Evolutionary conservation across 2,329 filamentous ascomycete genomes (phyloP), one percentile per base, ranked within the genome.

Genomic region (Fusarium mangiferae): DNA sequence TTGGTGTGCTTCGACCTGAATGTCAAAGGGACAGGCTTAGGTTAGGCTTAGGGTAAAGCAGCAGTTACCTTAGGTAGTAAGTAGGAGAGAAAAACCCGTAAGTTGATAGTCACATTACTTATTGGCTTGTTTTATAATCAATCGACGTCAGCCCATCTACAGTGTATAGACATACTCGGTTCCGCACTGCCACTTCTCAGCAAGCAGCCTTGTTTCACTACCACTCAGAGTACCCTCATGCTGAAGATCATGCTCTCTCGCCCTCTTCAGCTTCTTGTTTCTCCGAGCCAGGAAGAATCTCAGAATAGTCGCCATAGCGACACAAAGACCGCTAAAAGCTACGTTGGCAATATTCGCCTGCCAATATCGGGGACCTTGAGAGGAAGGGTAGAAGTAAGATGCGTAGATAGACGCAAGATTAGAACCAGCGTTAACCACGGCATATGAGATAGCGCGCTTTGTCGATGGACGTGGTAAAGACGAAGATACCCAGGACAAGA

Each of bases 181-280:
- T 24, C 62, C 66, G 35, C 66, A 68, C 15, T 68, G 66, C 66
- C 62, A 67, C 41, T 48, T 61, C 6, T 68, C 62, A 3, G 54
- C 41, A 5, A 68, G 15, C 5, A 38, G 14, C 2, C 24, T 30
- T 5, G 46, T 45, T 18, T 38, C 22, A 24, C 30, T 68, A 0
- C 66, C 62, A 38, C n/a, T 61, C 14, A 55, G 0, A 11, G 46
- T 67, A 5, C 62, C 66, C 12, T 68, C 66, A 3, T 44, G 30
- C 42, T 24, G 52, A 5, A 67, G 17, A 18, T 67, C 62, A n/a
- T 67, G 24, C 5, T 68, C 62, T 14, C 66, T 61, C 3, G 66
- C 66, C 17, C 30, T 42, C 4, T 67, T 54, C 13, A 62, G 8
- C 48, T 62, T 61, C 15, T 24, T 36, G 9, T 68, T 68, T 10